Base-by-base conservation (phyloP, 1,284 basidiomycete species). In the Porogramme epimiltina region DNA sequence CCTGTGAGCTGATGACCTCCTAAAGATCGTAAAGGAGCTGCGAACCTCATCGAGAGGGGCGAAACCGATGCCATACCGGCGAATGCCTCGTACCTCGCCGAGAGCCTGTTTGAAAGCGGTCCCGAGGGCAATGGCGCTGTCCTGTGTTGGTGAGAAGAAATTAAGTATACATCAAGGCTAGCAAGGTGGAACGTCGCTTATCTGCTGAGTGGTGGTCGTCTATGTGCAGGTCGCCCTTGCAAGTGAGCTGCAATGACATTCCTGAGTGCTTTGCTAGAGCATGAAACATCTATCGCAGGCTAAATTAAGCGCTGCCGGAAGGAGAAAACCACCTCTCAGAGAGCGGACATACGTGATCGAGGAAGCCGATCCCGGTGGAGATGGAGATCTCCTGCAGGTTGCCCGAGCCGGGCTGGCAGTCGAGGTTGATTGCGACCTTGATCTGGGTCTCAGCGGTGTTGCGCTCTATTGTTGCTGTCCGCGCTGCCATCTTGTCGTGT, bases 171-270 rank as follows among this genome's bases (percentile, higher is more conserved):
- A 22, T 16, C 45, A 20, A 23, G 36, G 52, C 56, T 55, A 43
- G 45, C 38, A 48, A 51, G 23, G 42, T 18, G 31, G n/a, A 18
- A 56, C 79, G 36, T 23, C 59, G 82, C 87, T 82, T 80, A 91
- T 94, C 95, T 80, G 96, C 94, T 41, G 96, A 94, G 75, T 99
- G 97, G 70, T 99, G 97, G 74, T 99, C 97, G 73, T 99, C 97
- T 57, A 99, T 98, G 84, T 89, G 93, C 16, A 99, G 79, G 72
- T 99, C 97, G 45, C 97, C 97, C 64, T 91, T 86, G 72, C 95
- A 98, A 63, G 89, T 88, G 72, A 99, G 80, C 13, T 81, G 85
- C 49, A 99, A 77, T 0, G 92, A 95, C 84, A 95, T 90, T 57
- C 93, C 92, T 11, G 91, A 84, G 74, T 98, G 95, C 70, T 97